Conservation (phyloP, 2,329 filamentous ascomycete genomes). For the Gnomoniopsis smithogilvyi region DNA sequence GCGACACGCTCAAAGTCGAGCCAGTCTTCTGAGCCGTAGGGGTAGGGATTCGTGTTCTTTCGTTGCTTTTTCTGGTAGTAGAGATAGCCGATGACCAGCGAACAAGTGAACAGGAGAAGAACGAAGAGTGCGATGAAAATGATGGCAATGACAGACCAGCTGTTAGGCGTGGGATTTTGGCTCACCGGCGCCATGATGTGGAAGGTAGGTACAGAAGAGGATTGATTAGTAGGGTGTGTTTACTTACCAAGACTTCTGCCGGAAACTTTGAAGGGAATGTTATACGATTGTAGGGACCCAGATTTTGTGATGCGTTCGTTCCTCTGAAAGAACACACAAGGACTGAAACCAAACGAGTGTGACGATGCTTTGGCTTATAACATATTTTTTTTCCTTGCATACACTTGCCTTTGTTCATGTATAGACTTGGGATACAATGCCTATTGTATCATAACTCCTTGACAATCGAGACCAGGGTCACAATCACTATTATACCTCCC, state of each 20-base stretch:
- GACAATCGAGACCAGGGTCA: too few relatives aligned
- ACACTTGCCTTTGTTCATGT: too few relatives aligned
- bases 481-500: too few relatives aligned
- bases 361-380: neutral
- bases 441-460: too few relatives aligned
- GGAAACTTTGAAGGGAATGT: neutral
- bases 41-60: neutral
- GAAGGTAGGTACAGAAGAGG: neutral
- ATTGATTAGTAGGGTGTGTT: neutral
- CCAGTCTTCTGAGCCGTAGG: neutral
- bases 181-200: neutral
- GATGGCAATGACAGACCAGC: neutral
- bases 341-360: neutral
- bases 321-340: neutral
- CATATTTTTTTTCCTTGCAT: too few relatives aligned
- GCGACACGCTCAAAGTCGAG: neutral
- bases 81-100: neutral
- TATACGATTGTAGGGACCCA: neutral
- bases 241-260: neutral
- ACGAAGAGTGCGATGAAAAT: constrained; percentile 1
- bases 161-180: neutral
- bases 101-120: neutral
- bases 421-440: too few relatives aligned
- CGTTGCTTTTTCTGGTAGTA: neutral
- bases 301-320: neutral